Conservation (phyloP, 352 stramenopile species). For the Pseudoperonospora humuli region DNA sequence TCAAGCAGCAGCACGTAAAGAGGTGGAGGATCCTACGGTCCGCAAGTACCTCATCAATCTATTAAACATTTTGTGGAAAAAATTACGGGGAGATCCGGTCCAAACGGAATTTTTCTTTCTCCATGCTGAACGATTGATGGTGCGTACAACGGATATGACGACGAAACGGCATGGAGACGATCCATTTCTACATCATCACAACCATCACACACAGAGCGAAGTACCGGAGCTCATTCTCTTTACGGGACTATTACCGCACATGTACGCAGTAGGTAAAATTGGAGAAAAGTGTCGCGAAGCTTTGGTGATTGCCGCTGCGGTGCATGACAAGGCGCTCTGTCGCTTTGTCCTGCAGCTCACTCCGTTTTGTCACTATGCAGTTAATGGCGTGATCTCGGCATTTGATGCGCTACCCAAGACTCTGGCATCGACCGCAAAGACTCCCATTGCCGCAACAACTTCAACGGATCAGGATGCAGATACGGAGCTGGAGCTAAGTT, state of each 20-base stretch:
- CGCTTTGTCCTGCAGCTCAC: conserved; percentile 82
- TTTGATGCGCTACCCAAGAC: conserved; percentile 76
- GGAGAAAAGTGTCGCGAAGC: conserved; percentile 80
- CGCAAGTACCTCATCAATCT: conserved; percentile 78
- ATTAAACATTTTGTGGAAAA: conserved; percentile 83
- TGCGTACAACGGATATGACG: conserved; percentile 34
- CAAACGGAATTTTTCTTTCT: conserved; percentile 87
- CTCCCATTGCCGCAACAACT: conserved; percentile 8
- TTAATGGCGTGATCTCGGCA: conserved; percentile 76
- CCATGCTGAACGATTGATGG: conserved; percentile 50
- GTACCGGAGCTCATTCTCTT: conserved; percentile 79
- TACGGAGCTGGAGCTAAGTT: conserved; percentile 46
- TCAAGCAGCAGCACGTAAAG: conserved; percentile 63
- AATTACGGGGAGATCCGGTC: conserved; percentile 70
- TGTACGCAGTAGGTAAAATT: conserved; percentile 74
- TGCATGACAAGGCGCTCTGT: conserved; percentile 69
- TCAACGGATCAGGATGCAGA: conserved; percentile 19
- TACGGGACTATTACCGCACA: conserved; percentile 73
- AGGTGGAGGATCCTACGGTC: conserved; percentile 77
- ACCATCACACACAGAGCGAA: conserved; percentile 37
- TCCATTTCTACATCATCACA: conserved; percentile 28
- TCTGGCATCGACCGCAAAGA: conserved; percentile 27
- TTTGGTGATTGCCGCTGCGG: conserved; percentile 65
- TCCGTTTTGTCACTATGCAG: conserved; percentile 81
- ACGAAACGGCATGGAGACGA: conserved; percentile 10